Evolutionary conservation across 2,329 filamentous ascomycete genomes (phyloP).

Genomic region (Xylaria sp.): DNA sequence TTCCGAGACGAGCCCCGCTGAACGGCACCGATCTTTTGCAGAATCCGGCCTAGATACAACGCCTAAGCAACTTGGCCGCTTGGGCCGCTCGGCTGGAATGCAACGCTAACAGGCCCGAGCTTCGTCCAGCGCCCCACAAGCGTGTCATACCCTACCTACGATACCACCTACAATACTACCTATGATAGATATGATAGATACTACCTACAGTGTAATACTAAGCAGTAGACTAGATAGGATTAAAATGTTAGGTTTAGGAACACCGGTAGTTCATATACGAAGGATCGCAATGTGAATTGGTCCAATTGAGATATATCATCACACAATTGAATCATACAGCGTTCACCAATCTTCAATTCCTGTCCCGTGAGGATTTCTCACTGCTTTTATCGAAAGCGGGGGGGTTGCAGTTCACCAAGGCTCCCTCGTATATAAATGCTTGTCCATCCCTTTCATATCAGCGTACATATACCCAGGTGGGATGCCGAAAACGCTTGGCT

Average conservation of each 20-base stretch:
- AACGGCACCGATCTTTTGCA: conserved; percentile 24
- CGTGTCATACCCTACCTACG: background rate
- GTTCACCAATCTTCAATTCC: background rate
- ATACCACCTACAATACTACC: no score
- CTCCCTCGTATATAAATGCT: conserved; percentile 10
- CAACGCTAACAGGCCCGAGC: conserved; percentile 1
- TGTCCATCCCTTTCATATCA: conserved; percentile 12
- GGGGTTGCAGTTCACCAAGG: conserved; percentile 13
- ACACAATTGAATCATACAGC: background rate
- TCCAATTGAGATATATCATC: background rate
- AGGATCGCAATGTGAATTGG: background rate
- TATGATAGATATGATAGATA: no score
- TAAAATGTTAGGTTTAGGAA: background rate
- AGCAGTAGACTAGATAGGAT: no score
- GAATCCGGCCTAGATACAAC: conserved; percentile 17
- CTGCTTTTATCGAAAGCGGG: conserved; percentile 7
- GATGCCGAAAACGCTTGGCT: conserved; percentile 8
- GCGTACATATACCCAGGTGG: conserved; percentile 11
- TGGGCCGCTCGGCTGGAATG: conserved; percentile 14
- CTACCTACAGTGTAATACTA: no score
- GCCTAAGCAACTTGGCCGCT: conserved; percentile 15
- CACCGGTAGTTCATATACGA: background rate
- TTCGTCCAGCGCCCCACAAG: background rate
- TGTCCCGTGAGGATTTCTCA: background rate
- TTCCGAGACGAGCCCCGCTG: conserved; percentile 18